Conservation (phyloP, 768 basidiomycete genomes). For the Collybia sp. region DNA sequence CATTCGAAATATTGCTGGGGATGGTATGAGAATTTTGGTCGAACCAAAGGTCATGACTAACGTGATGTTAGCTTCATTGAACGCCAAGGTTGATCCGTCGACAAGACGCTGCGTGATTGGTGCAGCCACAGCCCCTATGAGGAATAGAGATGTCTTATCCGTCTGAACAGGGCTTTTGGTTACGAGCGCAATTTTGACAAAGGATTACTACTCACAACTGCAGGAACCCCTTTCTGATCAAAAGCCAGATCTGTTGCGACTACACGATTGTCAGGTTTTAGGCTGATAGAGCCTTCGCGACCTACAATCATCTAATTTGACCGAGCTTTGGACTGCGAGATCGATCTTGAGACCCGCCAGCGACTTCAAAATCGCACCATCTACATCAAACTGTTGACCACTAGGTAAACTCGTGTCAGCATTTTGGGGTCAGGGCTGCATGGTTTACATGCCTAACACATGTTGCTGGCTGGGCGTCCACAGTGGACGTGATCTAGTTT, state of each 20-base stretch:
- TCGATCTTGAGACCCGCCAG: slow-evolving; percentile 56
- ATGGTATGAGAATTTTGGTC: neutral
- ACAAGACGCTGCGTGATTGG: slow-evolving; percentile 65
- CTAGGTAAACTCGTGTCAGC: slow-evolving; percentile 22
- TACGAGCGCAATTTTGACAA: neutral
- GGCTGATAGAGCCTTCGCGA: neutral
- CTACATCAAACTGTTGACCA: slow-evolving; percentile 61
- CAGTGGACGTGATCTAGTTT: slow-evolving; percentile 45
- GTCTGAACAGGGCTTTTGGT: slow-evolving; percentile 31
- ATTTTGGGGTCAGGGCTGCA: no score
- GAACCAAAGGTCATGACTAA: slow-evolving; percentile 15
- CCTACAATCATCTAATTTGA: slow-evolving; percentile 68
- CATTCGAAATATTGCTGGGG: slow-evolving; percentile 45
- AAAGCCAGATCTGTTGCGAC: slow-evolving; percentile 55
- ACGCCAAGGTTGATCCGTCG: slow-evolving; percentile 46
- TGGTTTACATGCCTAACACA: slow-evolving; percentile 47
- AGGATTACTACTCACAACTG: slow-evolving; percentile 32
- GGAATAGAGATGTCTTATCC: slow-evolving; percentile 57
- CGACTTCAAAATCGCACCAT: slow-evolving; percentile 57
- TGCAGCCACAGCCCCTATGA: slow-evolving; percentile 68
- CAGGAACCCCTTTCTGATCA: slow-evolving; percentile 50
- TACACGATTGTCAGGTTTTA: slow-evolving; percentile 16
- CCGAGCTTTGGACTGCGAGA: slow-evolving; percentile 44
- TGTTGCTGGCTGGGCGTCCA: slow-evolving; percentile 46
- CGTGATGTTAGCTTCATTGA: slow-evolving; percentile 57